Conservation (phyloP, 257 asterid species). For the Nemophila menziesii region DNA sequence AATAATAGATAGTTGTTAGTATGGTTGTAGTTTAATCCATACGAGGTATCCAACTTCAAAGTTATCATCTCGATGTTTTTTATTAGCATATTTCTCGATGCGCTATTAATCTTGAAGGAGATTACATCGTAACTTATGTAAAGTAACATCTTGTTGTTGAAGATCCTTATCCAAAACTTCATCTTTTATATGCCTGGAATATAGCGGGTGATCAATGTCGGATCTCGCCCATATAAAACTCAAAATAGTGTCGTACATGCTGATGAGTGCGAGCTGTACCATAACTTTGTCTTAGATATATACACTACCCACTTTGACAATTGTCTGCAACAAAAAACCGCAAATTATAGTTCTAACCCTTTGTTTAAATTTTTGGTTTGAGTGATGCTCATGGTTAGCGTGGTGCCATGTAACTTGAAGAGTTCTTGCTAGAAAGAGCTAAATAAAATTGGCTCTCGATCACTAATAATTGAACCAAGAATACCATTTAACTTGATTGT, state of each 20-base stretch:
- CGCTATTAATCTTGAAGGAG: background rate
- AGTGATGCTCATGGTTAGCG: background rate
- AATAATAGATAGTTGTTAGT: background rate
- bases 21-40: slow-evolving; percentile 1
- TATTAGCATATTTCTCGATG: background rate
- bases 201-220: background rate
- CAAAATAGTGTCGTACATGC: background rate
- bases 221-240: background rate
- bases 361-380: background rate
- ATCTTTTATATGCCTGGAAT: background rate
- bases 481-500: too few species aligned
- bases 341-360: background rate
- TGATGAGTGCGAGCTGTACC: slow-evolving; percentile 6
- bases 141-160: background rate
- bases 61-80: background rate
- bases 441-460: background rate
- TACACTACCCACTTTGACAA: background rate
- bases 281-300: background rate
- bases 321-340: background rate
- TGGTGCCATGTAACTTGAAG: background rate
- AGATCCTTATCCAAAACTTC: background rate
- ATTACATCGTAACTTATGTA: background rate
- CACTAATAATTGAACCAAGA: too few species aligned
- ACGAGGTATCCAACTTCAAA: background rate
- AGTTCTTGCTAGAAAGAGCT: background rate